These are phyloP conservation scores for Suhomyces terraborum DNA, from an alignment of 1,139 yeast genomes.

Conservation along the genomic window DNA sequence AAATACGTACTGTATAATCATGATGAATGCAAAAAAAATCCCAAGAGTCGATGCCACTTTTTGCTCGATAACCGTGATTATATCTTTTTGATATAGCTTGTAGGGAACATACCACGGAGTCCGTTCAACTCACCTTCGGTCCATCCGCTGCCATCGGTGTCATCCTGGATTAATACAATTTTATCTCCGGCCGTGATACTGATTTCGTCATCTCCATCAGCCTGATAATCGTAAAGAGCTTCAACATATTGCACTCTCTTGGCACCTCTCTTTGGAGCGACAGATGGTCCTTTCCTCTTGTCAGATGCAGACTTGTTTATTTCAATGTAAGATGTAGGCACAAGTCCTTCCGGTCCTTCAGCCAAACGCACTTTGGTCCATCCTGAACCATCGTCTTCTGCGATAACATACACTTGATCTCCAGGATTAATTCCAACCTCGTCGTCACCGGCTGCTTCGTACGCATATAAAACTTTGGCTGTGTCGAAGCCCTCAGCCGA, in stretches of 20 bases:
- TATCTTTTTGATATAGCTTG: constrained; percentile 60
- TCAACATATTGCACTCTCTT: constrained; percentile 63
- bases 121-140: constrained; percentile 88
- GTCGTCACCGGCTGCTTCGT: constrained; percentile 72
- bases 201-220: constrained; percentile 84
- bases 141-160: constrained; percentile 94
- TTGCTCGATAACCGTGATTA: constrained; percentile 16
- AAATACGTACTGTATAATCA: no score
- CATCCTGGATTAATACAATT: constrained; percentile 62
- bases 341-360: constrained; percentile 65
- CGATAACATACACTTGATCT: constrained; percentile 59
- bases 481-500: constrained; percentile 18
- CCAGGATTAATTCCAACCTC: constrained; percentile 67
- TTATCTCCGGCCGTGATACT: constrained; percentile 72
- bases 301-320: constrained; percentile 25
- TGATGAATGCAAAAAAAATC: no score
- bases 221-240: constrained; percentile 77
- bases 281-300: constrained; percentile 70
- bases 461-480: constrained; percentile 66
- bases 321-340: constrained; percentile 83
- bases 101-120: constrained; percentile 74
- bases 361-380: constrained; percentile 67
- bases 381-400: constrained; percentile 86
- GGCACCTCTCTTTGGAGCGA: constrained; percentile 83
- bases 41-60: no score